Percentiles rank a stretch among this genome's conserved stretches.
Evolutionary conservation across 2,329 filamentous ascomycete genomes (phyloP).

Genomic region (Pestalotiopsis sp.): DNA sequence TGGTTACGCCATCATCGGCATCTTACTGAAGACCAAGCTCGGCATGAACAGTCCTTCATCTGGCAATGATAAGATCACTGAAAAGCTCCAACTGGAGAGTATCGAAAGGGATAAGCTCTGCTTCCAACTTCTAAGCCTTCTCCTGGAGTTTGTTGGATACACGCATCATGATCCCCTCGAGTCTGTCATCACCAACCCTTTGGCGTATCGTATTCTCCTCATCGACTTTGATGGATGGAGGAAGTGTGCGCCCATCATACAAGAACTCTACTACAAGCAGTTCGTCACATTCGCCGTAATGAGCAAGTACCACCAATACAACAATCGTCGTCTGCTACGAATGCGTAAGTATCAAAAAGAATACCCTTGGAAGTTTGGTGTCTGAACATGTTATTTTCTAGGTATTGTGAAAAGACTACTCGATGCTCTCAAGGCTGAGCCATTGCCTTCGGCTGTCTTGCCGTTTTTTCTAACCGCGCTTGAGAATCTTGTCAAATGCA

Average conservation of each 20-base stretch:
- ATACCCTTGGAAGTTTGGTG: background rate
- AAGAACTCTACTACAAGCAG: slow-evolving; percentile 90
- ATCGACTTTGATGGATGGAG: slow-evolving; percentile 96
- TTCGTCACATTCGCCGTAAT: slow-evolving; percentile 86
- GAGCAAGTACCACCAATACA: slow-evolving; percentile 92
- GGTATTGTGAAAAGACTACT: slow-evolving; percentile 88
- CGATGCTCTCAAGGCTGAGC: slow-evolving; percentile 87
- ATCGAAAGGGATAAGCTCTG: slow-evolving; percentile 59
- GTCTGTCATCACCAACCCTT: slow-evolving; percentile 92
- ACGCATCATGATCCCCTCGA: slow-evolving; percentile 77
- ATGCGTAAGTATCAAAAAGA: slow-evolving; percentile 70
- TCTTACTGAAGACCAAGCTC: slow-evolving; percentile 83
- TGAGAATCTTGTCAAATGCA: slow-evolving; percentile 77
- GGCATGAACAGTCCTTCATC: slow-evolving; percentile 48
- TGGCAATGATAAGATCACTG: slow-evolving; percentile 35
- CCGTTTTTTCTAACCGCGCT: slow-evolving; percentile 80
- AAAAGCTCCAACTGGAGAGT: slow-evolving; percentile 48
- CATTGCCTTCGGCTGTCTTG: slow-evolving; percentile 72
- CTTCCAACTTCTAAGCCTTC: slow-evolving; percentile 71
- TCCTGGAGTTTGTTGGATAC: slow-evolving; percentile 89
- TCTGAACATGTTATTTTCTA: slow-evolving; percentile 36
- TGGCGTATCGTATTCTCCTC: slow-evolving; percentile 89
- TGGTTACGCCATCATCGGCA: slow-evolving; percentile 85
- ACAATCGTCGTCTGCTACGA: slow-evolving; percentile 79
- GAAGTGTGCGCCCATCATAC: slow-evolving; percentile 73